Evolutionary conservation across 2,329 filamentous ascomycete genomes (phyloP).

Genomic region (Sphaceloma murrayae): DNA sequence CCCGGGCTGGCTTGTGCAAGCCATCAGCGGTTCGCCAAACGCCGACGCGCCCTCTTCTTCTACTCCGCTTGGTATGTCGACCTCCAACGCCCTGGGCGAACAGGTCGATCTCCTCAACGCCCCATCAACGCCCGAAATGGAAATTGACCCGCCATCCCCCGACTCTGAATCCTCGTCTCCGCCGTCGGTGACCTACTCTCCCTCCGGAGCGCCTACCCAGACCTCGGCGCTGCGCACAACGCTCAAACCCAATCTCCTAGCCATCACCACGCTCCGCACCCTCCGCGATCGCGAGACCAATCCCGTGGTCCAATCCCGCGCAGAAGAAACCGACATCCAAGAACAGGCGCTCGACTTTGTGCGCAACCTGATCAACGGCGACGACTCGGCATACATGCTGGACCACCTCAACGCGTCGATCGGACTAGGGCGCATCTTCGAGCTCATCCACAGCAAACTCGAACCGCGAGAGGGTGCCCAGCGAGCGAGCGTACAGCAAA

Average conservation of each 20-base stretch:
- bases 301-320: slow-evolving; percentile 56
- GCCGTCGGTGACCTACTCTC: slow-evolving; percentile 21
- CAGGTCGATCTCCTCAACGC: slow-evolving; percentile 52
- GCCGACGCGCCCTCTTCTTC: slow-evolving; percentile 28
- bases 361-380: slow-evolving; percentile 72
- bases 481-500: slow-evolving; percentile 39
- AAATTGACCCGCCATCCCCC: slow-evolving; percentile 31
- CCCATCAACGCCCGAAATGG: slow-evolving; percentile 34
- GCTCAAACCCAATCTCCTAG: slow-evolving; percentile 21
- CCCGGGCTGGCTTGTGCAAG: slow-evolving; percentile 67
- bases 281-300: slow-evolving; percentile 48
- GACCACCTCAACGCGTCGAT: slow-evolving; percentile 70
- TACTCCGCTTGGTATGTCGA: slow-evolving; percentile 41
- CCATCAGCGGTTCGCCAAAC: slow-evolving; percentile 54
- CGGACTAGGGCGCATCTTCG: slow-evolving; percentile 68
- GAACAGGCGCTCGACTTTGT: slow-evolving; percentile 86
- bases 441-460: slow-evolving; percentile 70
- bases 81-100: slow-evolving; percentile 51
- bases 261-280: slow-evolving; percentile 16
- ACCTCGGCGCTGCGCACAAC: slow-evolving; percentile 29
- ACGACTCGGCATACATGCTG: slow-evolving; percentile 59
- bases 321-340: slow-evolving; percentile 76
- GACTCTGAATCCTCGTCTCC: slow-evolving; percentile 20
- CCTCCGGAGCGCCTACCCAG: slow-evolving; percentile 30
- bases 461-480: slow-evolving; percentile 40